These are phyloP conservation scores for Epichloe gansuensis DNA, from an alignment of 2,329 filamentous ascomycete species.

Conservation along the genomic window DNA sequence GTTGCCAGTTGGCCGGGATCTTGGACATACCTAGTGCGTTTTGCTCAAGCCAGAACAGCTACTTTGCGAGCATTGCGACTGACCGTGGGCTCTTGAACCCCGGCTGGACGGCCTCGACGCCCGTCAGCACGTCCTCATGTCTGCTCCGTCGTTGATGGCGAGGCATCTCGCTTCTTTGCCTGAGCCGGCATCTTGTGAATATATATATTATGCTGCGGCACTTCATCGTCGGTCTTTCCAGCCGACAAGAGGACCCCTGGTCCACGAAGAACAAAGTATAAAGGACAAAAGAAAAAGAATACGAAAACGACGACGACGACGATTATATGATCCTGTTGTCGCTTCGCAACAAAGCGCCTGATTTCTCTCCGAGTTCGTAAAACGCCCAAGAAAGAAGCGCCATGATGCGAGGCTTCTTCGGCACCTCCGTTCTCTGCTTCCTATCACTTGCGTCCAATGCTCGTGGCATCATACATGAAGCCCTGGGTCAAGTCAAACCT, in stretches of 20 bases:
- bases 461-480: not conserved
- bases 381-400: not conserved
- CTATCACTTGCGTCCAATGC: not conserved
- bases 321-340: too few species aligned
- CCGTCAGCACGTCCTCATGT: not conserved
- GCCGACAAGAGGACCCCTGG: too few species aligned
- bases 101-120: not conserved
- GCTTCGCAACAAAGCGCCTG: not conserved
- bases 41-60: not conserved
- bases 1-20: too few species aligned
- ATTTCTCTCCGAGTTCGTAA: too few species aligned
- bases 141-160: not conserved
- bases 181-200: too few species aligned
- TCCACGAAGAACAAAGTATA: too few species aligned
- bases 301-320: too few species aligned
- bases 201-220: too few species aligned
- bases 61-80: not conserved
- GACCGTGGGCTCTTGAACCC: not conserved
- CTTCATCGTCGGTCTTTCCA: too few species aligned
- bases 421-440: not conserved
- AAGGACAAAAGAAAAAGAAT: too few species aligned
- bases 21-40: not conserved
- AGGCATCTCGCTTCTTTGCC: too few species aligned
- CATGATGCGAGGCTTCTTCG: not conserved
- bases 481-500: not conserved